Conservation (phyloP, 345 rosid species). For the Odontarrhena argentea region DNA sequence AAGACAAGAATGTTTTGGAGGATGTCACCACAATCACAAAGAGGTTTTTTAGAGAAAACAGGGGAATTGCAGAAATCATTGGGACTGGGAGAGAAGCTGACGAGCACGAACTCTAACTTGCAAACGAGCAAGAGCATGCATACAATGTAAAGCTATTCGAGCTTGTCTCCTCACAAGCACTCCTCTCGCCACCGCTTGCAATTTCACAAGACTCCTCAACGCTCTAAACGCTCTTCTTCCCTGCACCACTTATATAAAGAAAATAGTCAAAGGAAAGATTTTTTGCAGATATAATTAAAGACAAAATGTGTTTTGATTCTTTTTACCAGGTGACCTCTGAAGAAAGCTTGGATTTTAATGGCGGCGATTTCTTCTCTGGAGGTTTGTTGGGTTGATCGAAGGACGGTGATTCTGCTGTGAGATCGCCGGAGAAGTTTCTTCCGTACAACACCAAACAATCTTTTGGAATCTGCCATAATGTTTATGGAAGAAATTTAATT, state of each 20-base stretch:
- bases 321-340: slow-evolving; percentile 83
- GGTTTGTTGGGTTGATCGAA: slow-evolving; percentile 12
- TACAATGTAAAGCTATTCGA: slow-evolving; percentile 66
- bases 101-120: slow-evolving; percentile 76
- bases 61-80: slow-evolving; percentile 5
- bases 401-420: slow-evolving; percentile 34
- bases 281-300: background rate
- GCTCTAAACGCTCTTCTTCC: slow-evolving; percentile 79
- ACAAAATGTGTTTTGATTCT: background rate
- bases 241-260: slow-evolving; percentile 33
- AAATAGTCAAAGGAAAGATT: background rate
- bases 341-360: slow-evolving; percentile 68
- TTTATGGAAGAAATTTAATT: no score
- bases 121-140: slow-evolving; percentile 76
- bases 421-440: slow-evolving; percentile 37
- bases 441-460: slow-evolving; percentile 36
- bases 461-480: slow-evolving; percentile 30
- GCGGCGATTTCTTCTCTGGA: slow-evolving; percentile 58
- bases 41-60: background rate
- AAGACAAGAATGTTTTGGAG: slow-evolving; percentile 25
- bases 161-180: slow-evolving; percentile 65
- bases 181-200: slow-evolving; percentile 81
- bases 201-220: slow-evolving; percentile 75
- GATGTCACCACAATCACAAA: slow-evolving; percentile 40
- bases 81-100: slow-evolving; percentile 55